Evolutionary conservation across 768 basidiomycete genomes (phyloP).

Genomic region (Hericium rajendrae): DNA sequence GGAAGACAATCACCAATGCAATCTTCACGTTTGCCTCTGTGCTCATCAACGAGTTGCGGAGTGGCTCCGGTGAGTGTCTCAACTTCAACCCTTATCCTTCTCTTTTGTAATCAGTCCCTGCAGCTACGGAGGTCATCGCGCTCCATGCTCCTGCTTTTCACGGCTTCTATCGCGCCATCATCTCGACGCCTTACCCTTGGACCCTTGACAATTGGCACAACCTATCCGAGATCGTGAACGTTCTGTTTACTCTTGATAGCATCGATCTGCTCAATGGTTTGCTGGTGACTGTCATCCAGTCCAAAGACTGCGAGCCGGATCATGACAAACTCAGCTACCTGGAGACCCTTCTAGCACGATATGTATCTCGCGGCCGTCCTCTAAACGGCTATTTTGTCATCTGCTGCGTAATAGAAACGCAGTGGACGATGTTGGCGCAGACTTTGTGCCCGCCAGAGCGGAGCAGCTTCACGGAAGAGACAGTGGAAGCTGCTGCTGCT

Average conservation of each 20-base stretch:
- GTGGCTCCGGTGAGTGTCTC: slow-evolving; percentile 39
- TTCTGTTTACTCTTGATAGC: slow-evolving; percentile 53
- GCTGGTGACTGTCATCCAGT: slow-evolving; percentile 49
- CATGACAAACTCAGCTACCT: slow-evolving; percentile 37
- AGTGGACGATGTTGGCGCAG: slow-evolving; percentile 81
- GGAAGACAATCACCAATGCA: slow-evolving; percentile 41
- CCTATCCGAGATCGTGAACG: slow-evolving; percentile 42
- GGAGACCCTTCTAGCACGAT: slow-evolving; percentile 65
- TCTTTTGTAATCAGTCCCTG: not conserved
- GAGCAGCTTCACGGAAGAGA: slow-evolving; percentile 4
- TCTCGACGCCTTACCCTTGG: slow-evolving; percentile 72
- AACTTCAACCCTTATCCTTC: not conserved
- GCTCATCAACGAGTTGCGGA: slow-evolving; percentile 46
- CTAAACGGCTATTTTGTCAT: slow-evolving; percentile 81
- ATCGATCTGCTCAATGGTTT: slow-evolving; percentile 69
- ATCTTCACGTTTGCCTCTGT: slow-evolving; percentile 52
- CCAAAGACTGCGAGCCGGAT: slow-evolving; percentile 44
- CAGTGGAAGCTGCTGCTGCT: slow-evolving; percentile 68
- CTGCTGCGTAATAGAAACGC: slow-evolving; percentile 80
- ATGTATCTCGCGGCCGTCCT: slow-evolving; percentile 65
- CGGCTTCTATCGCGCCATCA: slow-evolving; percentile 80
- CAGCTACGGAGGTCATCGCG: slow-evolving; percentile 64
- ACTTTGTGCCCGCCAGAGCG: slow-evolving; percentile 31
- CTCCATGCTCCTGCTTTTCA: slow-evolving; percentile 77
- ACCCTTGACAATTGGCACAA: slow-evolving; percentile 52